Evolutionary conservation across 2,329 filamentous ascomycete species (phyloP).

Genomic region (Cytospora piceicola): DNA sequence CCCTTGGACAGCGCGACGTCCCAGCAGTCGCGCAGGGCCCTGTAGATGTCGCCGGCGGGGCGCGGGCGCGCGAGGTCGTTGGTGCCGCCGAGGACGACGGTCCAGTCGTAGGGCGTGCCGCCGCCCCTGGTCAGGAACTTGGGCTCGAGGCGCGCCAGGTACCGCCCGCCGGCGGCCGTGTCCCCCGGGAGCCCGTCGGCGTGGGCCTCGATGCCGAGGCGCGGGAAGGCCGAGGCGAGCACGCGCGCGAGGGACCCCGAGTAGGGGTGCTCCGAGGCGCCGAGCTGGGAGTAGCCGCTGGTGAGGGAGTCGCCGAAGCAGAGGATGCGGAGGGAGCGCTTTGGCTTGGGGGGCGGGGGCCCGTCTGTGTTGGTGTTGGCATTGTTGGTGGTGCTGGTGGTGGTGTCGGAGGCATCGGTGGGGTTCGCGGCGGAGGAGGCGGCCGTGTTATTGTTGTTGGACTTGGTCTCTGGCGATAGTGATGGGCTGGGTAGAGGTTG

Average conservation of each 20-base stretch:
- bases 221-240: conserved; percentile 50
- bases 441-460: neutral
- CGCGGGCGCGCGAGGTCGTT: conserved; percentile 58
- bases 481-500: conserved; percentile 18
- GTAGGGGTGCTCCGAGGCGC: conserved; percentile 52
- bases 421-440: neutral
- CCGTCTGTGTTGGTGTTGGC: conserved; percentile 15
- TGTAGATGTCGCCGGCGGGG: conserved; percentile 46
- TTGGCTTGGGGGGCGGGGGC: conserved; percentile 15
- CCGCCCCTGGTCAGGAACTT: conserved; percentile 33
- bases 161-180: conserved; percentile 42
- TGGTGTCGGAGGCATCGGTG: neutral
- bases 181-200: conserved; percentile 58
- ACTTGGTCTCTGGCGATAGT: conserved; percentile 2
- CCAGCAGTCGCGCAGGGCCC: conserved; percentile 52
- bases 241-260: conserved; percentile 50
- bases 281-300: conserved; percentile 53
- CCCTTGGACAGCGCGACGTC: conserved; percentile 50
- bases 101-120: conserved; percentile 53
- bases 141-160: conserved; percentile 37
- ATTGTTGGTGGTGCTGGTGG: neutral
- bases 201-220: conserved; percentile 38
- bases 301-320: conserved; percentile 71
- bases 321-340: conserved; percentile 53
- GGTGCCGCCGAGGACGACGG: conserved; percentile 63